Base-by-base conservation (phyloP, 2,329 filamentous ascomycete species). In the Paraconiothyrium brasiliense region DNA sequence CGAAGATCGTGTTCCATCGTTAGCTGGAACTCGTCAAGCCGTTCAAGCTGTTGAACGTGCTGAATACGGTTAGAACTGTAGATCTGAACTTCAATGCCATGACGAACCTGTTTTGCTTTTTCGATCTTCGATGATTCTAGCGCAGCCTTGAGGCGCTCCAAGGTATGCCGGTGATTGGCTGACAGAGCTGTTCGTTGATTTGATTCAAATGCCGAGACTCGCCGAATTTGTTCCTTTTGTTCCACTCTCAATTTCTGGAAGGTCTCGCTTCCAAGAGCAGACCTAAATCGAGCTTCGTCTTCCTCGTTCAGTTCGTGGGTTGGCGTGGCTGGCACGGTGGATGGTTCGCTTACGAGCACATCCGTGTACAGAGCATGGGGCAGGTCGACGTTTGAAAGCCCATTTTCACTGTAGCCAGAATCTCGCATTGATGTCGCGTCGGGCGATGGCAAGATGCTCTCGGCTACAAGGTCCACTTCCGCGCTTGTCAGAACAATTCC, bases 21-120 rank as follows among this genome's bases (percentile, higher is more conserved):
- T 16, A 83, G 74, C 63, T 83, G 81, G 58, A 74, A 76, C 63
- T 83, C 81, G 64, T 83, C 81, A 10, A 82, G 72, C n/a, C 75
- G 71, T 34, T 80, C 76, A 7, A 83, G 70, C 22, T 78, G 77
- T 16, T 73, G 60, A 1, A 68, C 62, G 57, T 84, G 81, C 71
- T 79, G 61, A 32, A 24, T 34, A 44, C n/a, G 49, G 63, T 75
- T 35, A 73, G 72, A 62, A 67, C 65, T 52, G 27, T 22, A 62
- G 55, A 58, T 14, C 2, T 24, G 30, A 37, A 52, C 27, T 4
- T 30, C 27, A 52, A n/a, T 24, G 22, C n/a, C 10, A 32, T 27
- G 9, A 64, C 72, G 48, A 68, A 77, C 76, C 63, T 77, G 68
- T 66, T 73, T 66, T n/a, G 57, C 66, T 54, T 56, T 72, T 34